Base-by-base conservation (phyloP, 805 yeast species). In the Candida germanica region DNA sequence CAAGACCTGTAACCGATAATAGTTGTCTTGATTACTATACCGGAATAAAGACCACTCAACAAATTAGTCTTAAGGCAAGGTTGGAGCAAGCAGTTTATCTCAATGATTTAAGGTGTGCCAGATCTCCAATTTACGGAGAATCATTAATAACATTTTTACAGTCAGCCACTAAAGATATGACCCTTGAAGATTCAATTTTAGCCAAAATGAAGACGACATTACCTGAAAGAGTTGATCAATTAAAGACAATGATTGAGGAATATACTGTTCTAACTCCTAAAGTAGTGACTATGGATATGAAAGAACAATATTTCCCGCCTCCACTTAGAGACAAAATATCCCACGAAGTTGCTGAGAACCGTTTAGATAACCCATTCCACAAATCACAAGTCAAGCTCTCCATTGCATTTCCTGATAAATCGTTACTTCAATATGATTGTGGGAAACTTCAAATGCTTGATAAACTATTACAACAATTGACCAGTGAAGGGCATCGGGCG, bases 391-490 rank as follows among this genome's bases (percentile, higher is more conserved):
- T 87, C 11, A 85, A 87, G 49, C 64, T 87, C 31, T 82, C 96
- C 0, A 87, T 93, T 49, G 96, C 95, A 12, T 94, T 93, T 58
- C 99, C 99, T 0, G 98, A 93, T 56, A 93, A 89, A 56, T 80
- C 93, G 10, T 65, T 93, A 40, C 61, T 93, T 38, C 95, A 93
- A 55, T 93, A 84, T 56, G 99, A 93, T 58, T 93, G 98, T 68
- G 99, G 99, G 40, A 93, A 93, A 59, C 68, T 93, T 24, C 99
- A 93, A 56, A 83, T 81, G 49, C 62, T 93, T 33, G 91, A 97
- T 0, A 59, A 66, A 3, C 63, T 93, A 30, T 61, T 93, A 36
- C 86, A 83, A 39, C 83, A 87, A 17, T 67, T 94, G 44, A 83
- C 84, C 34, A 81, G 83, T 23, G 79, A 79, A 29, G 98, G 98